Conservation (phyloP, 768 basidiomycete species). For the Suillus occidentalis region DNA sequence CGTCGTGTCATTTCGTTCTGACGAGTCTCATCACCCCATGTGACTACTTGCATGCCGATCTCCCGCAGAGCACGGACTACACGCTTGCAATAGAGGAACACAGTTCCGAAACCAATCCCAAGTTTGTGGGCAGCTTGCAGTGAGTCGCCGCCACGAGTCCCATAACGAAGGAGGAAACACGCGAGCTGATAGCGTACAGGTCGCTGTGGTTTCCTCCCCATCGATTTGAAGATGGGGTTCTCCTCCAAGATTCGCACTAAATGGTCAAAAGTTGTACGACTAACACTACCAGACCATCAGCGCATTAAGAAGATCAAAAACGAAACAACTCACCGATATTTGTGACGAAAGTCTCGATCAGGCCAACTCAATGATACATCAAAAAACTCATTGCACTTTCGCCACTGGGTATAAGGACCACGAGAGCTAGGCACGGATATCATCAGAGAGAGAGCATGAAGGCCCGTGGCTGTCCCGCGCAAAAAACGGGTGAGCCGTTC, state of each 20-base stretch:
- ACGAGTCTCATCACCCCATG: conserved; percentile 18
- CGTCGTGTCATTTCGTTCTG: not conserved
- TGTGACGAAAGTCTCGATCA: not conserved
- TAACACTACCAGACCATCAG: conserved; percentile 7
- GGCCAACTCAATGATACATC: not conserved
- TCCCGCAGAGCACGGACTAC: conserved; percentile 19
- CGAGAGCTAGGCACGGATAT: no score
- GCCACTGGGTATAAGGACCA: no score
- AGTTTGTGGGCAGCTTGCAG: conserved; percentile 17
- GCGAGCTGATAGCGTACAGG: conserved; percentile 24
- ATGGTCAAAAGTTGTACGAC: conserved; percentile 12
- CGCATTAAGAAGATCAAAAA: not conserved
- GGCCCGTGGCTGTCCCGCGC: not conserved
- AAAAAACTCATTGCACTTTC: no score
- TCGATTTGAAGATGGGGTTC: conserved; percentile 19
- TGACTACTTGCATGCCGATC: conserved; percentile 14
- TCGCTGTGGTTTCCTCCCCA: conserved; percentile 18
- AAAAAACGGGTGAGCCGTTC: not conserved
- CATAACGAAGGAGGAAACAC: conserved; percentile 22
- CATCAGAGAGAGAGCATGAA: not conserved
- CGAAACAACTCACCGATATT: not conserved
- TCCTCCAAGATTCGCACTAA: conserved; percentile 11
- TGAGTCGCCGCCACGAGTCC: conserved; percentile 16
- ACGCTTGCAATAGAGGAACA: conserved; percentile 19
- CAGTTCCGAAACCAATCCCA: conserved; percentile 24